Evolutionary conservation across 208 protist species (phyloP), one percentile per base, ranked within the genome.

Genomic region (Strigomonas culicis): DNA sequence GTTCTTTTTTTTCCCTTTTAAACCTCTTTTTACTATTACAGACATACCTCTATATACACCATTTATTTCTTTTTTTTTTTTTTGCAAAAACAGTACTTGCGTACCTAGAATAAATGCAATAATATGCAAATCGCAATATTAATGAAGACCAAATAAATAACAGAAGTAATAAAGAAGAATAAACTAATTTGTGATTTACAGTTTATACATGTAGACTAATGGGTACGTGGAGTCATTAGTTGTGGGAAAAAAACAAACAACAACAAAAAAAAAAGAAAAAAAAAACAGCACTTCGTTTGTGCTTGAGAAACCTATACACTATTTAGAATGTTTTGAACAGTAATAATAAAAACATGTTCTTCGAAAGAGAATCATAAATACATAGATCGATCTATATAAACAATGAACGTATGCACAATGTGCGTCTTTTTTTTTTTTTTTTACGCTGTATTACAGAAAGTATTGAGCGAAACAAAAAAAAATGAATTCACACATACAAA

Each of bases 381-480:
- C 10, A 46, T 46, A 46, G 17, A 46, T n/a, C 39, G 39, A n/a
- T 46, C 10, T 46, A 46, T n/a, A 46, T 17, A 46, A 46, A 46
- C 10, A n/a, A 17, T 46, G 39, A 10, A 46, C 11, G 39, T n/a
- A 46, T n/a, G 11, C 10, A 46, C 10, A 46, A 63, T 32, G 19
- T 59, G 13, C 13, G 13, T 13, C 50, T 56, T 56, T 56, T 56
- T 41, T 41, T 41, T 41, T 41, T 41, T 41, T 41, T 41, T 41
- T 10, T 57, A 65, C 43, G 22, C 8, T 59, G 19, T 44, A 36
- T 4, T n/a, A 66, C 8, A 51, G 49, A 31, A 67, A 52, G 31
- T 55, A 59, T 19, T 46, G 30, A 64, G 28, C 7, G 44, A 51
- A 4, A 50, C 1, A 63, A 41, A 51, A 63, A 41, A 63, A n/a